Evolutionary conservation across 2,329 filamentous ascomycete genomes (phyloP).

Genomic region (Teratosphaeria viscida): DNA sequence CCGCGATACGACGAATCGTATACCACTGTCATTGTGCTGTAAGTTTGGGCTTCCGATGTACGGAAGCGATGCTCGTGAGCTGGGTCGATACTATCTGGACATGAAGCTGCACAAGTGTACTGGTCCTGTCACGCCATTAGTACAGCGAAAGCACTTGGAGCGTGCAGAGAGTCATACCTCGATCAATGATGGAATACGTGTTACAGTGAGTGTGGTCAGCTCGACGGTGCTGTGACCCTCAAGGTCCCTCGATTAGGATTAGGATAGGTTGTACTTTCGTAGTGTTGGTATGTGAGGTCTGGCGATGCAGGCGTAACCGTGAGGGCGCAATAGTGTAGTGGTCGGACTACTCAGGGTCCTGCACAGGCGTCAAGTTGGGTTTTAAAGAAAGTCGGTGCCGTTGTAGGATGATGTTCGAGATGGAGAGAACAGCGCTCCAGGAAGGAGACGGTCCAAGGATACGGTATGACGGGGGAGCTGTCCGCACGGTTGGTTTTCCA

Average conservation of each 20-base stretch:
- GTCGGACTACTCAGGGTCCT: conserved; percentile 18
- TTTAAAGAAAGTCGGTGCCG: conserved; percentile 24
- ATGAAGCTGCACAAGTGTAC: conserved; percentile 8
- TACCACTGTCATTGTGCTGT: conserved; percentile 60
- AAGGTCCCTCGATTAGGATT: conserved; percentile 11
- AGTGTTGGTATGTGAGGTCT: conserved; percentile 4
- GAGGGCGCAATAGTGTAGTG: conserved; percentile 1
- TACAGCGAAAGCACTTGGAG: neutral
- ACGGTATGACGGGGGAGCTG: conserved; percentile 20
- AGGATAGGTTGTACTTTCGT: conserved; percentile 7
- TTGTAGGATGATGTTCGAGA: conserved; percentile 7
- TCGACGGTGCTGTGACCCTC: conserved; percentile 2
- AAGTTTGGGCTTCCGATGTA: conserved; percentile 6
- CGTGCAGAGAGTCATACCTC: neutral
- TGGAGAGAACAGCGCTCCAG: conserved; percentile 2
- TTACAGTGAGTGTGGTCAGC: neutral
- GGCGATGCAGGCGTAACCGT: neutral
- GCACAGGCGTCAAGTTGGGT: conserved; percentile 23
- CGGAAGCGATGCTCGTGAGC: conserved; percentile 14
- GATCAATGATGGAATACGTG: conserved; percentile 2
- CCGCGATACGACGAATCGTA: conserved; percentile 60
- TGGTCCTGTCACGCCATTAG: neutral
- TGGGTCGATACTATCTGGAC: conserved; percentile 12
- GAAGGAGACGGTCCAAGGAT: conserved; percentile 17
- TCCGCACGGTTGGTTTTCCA: conserved; percentile 19